These are phyloP conservation scores for Geotrichum phurueaensis DNA, from an alignment of 1,139 yeast species.

Conservation along the genomic window DNA sequence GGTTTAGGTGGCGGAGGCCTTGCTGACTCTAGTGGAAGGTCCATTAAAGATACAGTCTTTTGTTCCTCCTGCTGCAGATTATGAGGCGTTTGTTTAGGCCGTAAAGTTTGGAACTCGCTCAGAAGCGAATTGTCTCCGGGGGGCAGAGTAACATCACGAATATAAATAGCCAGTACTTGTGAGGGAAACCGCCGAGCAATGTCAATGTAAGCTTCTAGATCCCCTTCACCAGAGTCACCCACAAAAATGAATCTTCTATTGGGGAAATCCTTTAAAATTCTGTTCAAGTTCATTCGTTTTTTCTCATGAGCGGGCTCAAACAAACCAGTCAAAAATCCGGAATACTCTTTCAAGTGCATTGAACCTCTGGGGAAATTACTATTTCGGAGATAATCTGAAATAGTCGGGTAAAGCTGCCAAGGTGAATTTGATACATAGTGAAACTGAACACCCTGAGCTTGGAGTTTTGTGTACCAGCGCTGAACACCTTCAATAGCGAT, in stretches of 20 bases:
- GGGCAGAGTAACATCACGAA: slow-evolving; percentile 63
- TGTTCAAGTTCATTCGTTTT: slow-evolving; percentile 58
- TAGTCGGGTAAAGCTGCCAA: slow-evolving; percentile 71
- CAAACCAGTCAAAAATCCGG: slow-evolving; percentile 71
- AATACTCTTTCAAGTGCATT: slow-evolving; percentile 77
- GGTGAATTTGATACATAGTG: slow-evolving; percentile 97
- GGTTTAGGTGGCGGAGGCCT: slow-evolving; percentile 9
- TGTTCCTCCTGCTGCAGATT: neutral
- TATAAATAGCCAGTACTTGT: slow-evolving; percentile 66
- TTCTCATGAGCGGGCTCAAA: slow-evolving; percentile 84
- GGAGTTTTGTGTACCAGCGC: slow-evolving; percentile 54
- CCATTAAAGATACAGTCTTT: neutral
- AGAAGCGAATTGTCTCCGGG: too few relatives aligned
- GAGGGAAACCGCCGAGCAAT: slow-evolving; percentile 57
- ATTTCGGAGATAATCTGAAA: slow-evolving; percentile 51
- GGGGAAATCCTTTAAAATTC: slow-evolving; percentile 71
- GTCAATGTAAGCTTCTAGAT: slow-evolving; percentile 82
- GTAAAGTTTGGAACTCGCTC: too few relatives aligned
- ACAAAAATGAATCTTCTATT: slow-evolving; percentile 68
- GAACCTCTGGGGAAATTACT: slow-evolving; percentile 68
- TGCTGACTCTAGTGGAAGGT: neutral
- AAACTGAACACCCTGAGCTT: slow-evolving; percentile 45
- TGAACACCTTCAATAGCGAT: slow-evolving; percentile 73
- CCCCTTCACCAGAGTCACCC: slow-evolving; percentile 96
- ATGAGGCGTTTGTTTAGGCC: neutral